Base-by-base conservation (phyloP, 257 asterid genomes). In the Nicotiana obtusifolia region DNA sequence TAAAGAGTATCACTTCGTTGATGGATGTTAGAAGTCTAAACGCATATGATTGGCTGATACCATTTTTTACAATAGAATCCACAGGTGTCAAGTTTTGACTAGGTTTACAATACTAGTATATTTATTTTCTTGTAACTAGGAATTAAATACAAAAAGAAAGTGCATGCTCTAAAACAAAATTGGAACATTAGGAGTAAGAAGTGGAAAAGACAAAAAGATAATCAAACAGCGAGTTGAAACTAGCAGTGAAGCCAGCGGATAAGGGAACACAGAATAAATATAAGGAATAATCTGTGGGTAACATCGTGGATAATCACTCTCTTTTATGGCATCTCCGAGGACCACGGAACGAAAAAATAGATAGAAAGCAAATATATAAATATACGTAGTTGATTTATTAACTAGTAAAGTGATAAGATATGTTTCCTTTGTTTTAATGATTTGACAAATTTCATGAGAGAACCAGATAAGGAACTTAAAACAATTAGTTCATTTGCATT, bases 201-300 rank as follows among this genome's bases (percentile, higher is more conserved):
- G 59, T 22, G 22, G 8, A 71, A 71, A 71, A 71, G 78, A 71
- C 37, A 71, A 71, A 71, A 71, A 22, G 20, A 71, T 71, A 20
- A 71, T 5, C 14, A 44, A 44, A 71, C 20, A 13, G 49, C 22
- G 78, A 71, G 35, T n/a, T 6, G 60, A 71, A 71, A 71, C 14
- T 13, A 71, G 78, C 78, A 44, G 78, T 44, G 59, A 71, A 71
- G 37, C 60, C 35, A 71, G 59, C 78, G 78, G 59, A 71, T 44
- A 13, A 71, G 78, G 78, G 78, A 20, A 71, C 78, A 71, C 6
- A 44, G 35, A 71, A 44, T 71, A 44, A 71, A 71, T 71, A 3
- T 6, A 71, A 22, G 37, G 60, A 44, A 71, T 60, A 71, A 71
- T 33, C 33, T n/a, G n/a, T n/a, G n/a, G n/a, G n/a, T n/a, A n/a